These are phyloP conservation scores for Chloris gayana DNA, from an alignment of 176 grass and related monocot genomes.

Conservation along the genomic window DNA sequence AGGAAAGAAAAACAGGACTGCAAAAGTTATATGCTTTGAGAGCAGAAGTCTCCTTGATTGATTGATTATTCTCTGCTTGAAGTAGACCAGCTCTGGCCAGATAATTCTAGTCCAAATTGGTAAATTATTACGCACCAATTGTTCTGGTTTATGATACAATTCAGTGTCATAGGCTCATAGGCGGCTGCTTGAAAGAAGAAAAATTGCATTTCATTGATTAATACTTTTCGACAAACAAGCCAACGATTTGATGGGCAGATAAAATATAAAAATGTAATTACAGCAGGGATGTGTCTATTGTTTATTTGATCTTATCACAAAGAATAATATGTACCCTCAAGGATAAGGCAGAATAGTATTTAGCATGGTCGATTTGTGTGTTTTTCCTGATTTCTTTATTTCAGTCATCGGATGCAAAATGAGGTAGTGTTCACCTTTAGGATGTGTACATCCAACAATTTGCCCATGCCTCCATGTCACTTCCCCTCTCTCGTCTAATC, in stretches of 20 bases:
- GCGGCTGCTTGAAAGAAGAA: slow-evolving; percentile 12
- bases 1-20: slow-evolving; percentile 22
- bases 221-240: not conserved
- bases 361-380: not conserved
- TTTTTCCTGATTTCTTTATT: not conserved
- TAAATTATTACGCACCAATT: slow-evolving; percentile 14
- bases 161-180: not conserved
- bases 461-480: slow-evolving; percentile 32
- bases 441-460: slow-evolving; percentile 52
- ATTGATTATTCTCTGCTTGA: slow-evolving; percentile 43
- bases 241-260: slow-evolving; percentile 13
- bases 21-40: slow-evolving; percentile 50
- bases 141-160: slow-evolving; percentile 12
- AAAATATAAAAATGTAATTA: not conserved
- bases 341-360: slow-evolving; percentile 8
- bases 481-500: slow-evolving; percentile 62
- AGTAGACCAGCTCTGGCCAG: slow-evolving; percentile 26
- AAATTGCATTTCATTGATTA: not conserved
- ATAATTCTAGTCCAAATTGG: slow-evolving; percentile 36
- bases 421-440: slow-evolving; percentile 22
- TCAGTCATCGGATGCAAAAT: slow-evolving; percentile 13
- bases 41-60: slow-evolving; percentile 49
- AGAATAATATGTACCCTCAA: slow-evolving; percentile 21
- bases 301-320: slow-evolving; percentile 39
- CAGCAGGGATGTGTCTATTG: not conserved